Evolutionary conservation across 2,329 filamentous ascomycete genomes (phyloP), one percentile per base, ranked within the genome.

Genomic region (Verticillium nonalfalfae): DNA sequence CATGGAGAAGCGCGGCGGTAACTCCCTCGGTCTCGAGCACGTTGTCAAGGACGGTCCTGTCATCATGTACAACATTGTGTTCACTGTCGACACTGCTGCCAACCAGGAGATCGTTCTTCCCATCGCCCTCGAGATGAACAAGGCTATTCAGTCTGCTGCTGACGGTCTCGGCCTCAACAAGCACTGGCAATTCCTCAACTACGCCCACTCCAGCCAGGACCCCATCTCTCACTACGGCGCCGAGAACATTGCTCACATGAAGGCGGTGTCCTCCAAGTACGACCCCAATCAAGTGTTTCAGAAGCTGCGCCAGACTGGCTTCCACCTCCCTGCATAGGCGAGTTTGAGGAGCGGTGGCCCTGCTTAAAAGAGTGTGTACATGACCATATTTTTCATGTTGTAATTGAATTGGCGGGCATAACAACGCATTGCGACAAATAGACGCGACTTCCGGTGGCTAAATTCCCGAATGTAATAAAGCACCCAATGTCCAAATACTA

Each of bases 61-160:
- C 5, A 61, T 71, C 50, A 69, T 72, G 60, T 78, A 74, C 73
- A 72, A 77, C 33, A 67, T 74, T 14, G 69, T 72, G 36, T 65
- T 78, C n/a, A 76, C 74, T n/a, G 69, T 75, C 15, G 73, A 74
- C 63, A 77, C 74, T 7, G 71, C 68, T 0, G 73, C 74, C 63
- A 67, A 68, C 58, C 71, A 74, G 63, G 59, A 66, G 10, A 72
- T 71, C 18, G 72, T 78, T 36, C 65, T 72, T 2, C 71, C 68
- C 4, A 59, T 72, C 38, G 79, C 81, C 14, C 72, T 90, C 33
- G 86, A 90, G 1, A 91, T 87, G 73, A 76, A 75, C 9, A 87
- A 90, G 70, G 80, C 83, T 1, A 76, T 89, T 26, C 66, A 68
- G 10, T 62, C 63, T 1, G 69, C 69, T 9, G 66, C 73, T 9